Evolutionary conservation across 805 yeast genomes (phyloP), one percentile per base, ranked within the genome.

Genomic region (Cyberlindnera lachancei): DNA sequence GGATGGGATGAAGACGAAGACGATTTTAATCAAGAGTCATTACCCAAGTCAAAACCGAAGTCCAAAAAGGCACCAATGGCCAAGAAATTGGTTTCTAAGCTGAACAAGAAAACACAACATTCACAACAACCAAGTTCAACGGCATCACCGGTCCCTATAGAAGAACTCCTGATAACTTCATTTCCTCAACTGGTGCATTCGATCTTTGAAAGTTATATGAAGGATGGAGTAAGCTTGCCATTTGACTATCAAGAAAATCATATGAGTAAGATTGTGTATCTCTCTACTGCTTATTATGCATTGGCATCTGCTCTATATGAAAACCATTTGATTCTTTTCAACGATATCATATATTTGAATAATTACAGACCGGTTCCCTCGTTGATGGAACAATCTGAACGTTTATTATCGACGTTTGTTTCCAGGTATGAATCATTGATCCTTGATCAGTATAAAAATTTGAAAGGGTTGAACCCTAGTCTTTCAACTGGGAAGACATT

Each of bases 321-420:
- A 4, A 25, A 40, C 3, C 12, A 13, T 7, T 29, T 49, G 7
- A 27, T 48, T 12, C 27, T 42, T 6, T 47, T 41, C 29, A 50
- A 50, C 30, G 54, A 50, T 23, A 18, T 47, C 9, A 13, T 27
- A 17, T 37, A 31, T 17, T 17, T 50, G 13, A 22, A 34, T 7
- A 12, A 23, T 1, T 15, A 30, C 1, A 30, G 33, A 4, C 19
- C 25, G 3, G 29, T 42, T 9, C 38, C 39, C 2, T 28, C 45
- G 64, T 41, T 70, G 63, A 33, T 58, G 53, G 74, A 73, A 61
- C 46, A 68, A 63, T 21, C 66, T 66, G 45, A 49, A 7, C 17
- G 34, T 4, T 29, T 44, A 15, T 24, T 50, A 7, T 20, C 38
- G 15, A 26, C 31, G 8, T 31, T 35, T 13, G 37, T 46, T 12